Evolutionary conservation across 108 stramenopile species (phyloP).

Genomic region (Stephanodiscus triporus): DNA sequence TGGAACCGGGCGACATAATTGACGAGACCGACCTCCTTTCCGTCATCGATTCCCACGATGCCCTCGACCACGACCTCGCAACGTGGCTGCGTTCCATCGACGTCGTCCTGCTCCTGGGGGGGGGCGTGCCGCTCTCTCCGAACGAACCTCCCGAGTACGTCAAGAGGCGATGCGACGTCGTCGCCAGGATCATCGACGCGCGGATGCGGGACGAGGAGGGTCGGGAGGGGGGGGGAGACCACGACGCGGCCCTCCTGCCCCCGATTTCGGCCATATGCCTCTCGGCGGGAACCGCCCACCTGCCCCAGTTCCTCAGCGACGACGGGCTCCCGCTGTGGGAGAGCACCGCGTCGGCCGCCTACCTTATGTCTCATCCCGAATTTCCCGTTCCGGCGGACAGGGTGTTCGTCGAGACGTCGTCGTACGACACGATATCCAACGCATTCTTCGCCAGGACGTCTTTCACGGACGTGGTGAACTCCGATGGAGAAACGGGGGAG

Average conservation of each 20-base stretch:
- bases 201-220: not conserved
- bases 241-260: not conserved
- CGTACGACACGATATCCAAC: constrained; percentile 88
- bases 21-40: too few relatives aligned
- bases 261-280: constrained; percentile 56
- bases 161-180: constrained; percentile 50
- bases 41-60: too few relatives aligned
- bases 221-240: not conserved
- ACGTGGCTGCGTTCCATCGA: constrained; percentile 57
- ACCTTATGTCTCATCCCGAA: constrained; percentile 48
- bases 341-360: constrained; percentile 75
- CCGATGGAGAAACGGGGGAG: constrained; percentile 11
- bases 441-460: constrained; percentile 74
- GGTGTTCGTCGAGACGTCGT: constrained; percentile 80
- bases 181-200: constrained; percentile 19
- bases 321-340: constrained; percentile 88
- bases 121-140: constrained; percentile 70
- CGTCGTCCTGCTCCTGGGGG: constrained; percentile 79
- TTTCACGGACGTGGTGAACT: constrained; percentile 70
- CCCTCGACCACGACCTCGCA: constrained; percentile 33
- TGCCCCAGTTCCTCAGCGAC: constrained; percentile 64
- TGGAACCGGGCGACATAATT: too few relatives aligned
- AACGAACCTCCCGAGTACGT: constrained; percentile 73
- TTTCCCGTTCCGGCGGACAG: constrained; percentile 22
- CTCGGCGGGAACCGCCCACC: constrained; percentile 87